Conservation (phyloP, 163 green algal genomes). For the Chlorella variabilis region DNA sequence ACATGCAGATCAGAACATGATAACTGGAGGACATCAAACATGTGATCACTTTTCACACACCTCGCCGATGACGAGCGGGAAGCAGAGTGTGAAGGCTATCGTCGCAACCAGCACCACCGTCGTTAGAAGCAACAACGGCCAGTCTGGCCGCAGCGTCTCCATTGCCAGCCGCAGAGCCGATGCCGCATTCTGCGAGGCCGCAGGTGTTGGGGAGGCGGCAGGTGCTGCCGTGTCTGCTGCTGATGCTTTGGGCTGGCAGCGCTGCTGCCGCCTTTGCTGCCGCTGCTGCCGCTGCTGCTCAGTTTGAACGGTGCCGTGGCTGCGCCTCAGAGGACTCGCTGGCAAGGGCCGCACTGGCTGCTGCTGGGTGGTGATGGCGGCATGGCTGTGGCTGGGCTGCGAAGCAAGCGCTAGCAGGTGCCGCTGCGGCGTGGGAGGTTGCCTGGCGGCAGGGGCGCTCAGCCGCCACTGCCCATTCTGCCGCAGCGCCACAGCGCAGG, state of each 20-base stretch:
- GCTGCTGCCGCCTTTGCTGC: neutral
- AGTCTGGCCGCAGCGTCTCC: conserved; percentile 38
- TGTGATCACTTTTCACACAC: no score
- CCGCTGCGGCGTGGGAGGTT: no score
- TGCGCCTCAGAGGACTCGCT: no score
- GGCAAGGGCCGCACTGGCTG: no score
- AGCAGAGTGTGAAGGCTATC: conserved; percentile 23
- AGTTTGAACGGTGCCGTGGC: neutral
- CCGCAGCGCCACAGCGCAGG: no score
- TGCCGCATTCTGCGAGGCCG: neutral
- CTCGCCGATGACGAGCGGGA: conserved; percentile 42
- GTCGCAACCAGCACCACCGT: neutral
- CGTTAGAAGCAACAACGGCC: conserved; percentile 19
- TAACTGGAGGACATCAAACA: no score
- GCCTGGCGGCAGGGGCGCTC: no score
- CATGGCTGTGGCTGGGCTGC: no score
- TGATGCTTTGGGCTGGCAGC: neutral
- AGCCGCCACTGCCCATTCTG: no score
- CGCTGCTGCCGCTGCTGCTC: neutral
- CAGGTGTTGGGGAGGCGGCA: neutral
- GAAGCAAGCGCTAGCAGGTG: no score
- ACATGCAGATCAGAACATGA: no score
- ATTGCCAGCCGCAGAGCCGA: conserved; percentile 20
- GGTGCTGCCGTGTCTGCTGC: neutral
- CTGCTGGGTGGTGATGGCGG: no score